Evolutionary conservation across 169 alveolate species (phyloP), one percentile per base, ranked within the genome.

Genomic region (Eimeria zaria): DNA sequence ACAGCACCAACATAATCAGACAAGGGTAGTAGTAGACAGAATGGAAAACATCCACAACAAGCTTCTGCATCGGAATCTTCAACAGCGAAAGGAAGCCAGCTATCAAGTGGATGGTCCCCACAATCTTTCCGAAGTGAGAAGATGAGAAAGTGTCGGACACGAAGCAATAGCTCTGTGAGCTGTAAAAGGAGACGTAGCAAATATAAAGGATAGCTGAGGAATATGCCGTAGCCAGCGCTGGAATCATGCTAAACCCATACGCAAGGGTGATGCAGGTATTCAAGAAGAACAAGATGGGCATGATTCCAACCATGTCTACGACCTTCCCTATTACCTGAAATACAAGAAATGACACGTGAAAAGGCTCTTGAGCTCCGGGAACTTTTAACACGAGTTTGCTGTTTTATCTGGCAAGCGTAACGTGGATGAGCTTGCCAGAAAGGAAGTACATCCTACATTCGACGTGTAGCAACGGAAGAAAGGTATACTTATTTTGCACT

Each of bases 261-360:
- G 90, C 96, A 55, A 69, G 48, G 24, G 96, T 71, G 9, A 93
- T 93, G 89, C 81, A 41, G 18, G 96, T 93, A 48, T 93, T 80
- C 60, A 93, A 46, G 88, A 80, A 60, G n/a, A 93, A 44, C 89
- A 93, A 71, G 55, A 93, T 88, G 27, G 81, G 89, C 88, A 81
- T 93, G 62, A 93, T 93, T 58, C 96, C 96, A 55, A 80, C 89
- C 96, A 93, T 93, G 78, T 93, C 96, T 41, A 88, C 90, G 85
- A 93, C 89, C 78, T 83, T 80, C 78, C 96, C 96, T n/a, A 80
- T 80, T n/a, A 93, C 69, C 96, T 93, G 94, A 41, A 91, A 67
- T 36, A 41, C 41, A 91, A 22, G 2, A 16, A 67, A 18, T 33
- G 30, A 81, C 27, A 81, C 80, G 1, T n/a, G 12, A 73, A 33